These are phyloP conservation scores for Phoma sp. DNA, from an alignment of 2,329 filamentous ascomycete species.

Conservation along the genomic window DNA sequence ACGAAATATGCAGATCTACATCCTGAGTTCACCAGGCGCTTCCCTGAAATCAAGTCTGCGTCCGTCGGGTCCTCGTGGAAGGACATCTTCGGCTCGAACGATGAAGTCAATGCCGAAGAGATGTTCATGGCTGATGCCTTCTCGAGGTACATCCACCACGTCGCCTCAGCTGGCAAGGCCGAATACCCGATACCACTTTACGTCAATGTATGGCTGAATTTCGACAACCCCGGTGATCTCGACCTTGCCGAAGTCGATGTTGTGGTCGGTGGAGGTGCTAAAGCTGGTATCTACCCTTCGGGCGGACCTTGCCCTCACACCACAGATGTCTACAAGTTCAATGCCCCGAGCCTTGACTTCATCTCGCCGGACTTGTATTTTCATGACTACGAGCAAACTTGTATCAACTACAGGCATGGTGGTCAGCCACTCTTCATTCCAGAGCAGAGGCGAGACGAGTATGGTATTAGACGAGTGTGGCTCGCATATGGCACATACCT, in stretches of 20 bases:
- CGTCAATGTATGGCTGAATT: constrained; percentile 58
- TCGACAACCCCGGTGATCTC: constrained; percentile 24
- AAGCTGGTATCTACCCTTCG: constrained; percentile 58
- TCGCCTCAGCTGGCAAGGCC: constrained; percentile 52
- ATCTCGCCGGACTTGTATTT: constrained; percentile 60
- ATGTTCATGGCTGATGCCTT: constrained; percentile 60
- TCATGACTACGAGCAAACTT: constrained; percentile 56
- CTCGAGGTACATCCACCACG: constrained; percentile 51
- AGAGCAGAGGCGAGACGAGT: constrained; percentile 60
- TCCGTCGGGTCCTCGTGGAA: constrained; percentile 43
- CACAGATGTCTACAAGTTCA: constrained; percentile 56
- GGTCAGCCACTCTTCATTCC: constrained; percentile 60
- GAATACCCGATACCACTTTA: constrained; percentile 55
- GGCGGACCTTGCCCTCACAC: constrained; percentile 55
- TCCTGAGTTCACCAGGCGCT: constrained; percentile 39
- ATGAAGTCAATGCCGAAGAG: constrained; percentile 50
- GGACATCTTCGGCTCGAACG: constrained; percentile 50
- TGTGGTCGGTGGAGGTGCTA: constrained; percentile 53
- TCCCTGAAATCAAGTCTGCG: constrained; percentile 24
- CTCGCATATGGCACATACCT: constrained; percentile 33
- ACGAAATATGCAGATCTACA: constrained; percentile 23
- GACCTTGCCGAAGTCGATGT: constrained; percentile 47
- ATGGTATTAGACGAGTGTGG: constrained; percentile 37
- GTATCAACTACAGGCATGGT: constrained; percentile 54
- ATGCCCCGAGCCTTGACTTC: constrained; percentile 55